Evolutionary conservation across 495 filamentous ascomycete species (phyloP).

Genomic region (Penicillium odoratum): DNA sequence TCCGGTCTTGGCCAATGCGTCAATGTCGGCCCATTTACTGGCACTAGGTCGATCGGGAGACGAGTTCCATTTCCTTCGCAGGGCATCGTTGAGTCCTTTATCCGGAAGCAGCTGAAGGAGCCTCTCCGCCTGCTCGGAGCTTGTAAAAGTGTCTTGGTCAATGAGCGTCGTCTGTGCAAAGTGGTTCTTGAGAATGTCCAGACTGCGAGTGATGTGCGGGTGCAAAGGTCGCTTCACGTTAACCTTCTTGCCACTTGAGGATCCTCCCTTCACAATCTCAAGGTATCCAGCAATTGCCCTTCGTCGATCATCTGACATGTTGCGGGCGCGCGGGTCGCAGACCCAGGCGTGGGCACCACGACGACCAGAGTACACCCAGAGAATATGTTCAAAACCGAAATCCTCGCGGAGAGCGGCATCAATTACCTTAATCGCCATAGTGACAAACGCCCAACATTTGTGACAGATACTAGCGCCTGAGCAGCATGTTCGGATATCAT

Average conservation of each 20-base stretch:
- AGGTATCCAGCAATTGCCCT: slow-evolving; percentile 84
- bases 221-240: slow-evolving; percentile 85
- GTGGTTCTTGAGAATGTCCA: slow-evolving; percentile 74
- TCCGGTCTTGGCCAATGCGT: slow-evolving; percentile 73
- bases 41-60: slow-evolving; percentile 70
- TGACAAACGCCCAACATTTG: slow-evolving; percentile 96
- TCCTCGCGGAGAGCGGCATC: slow-evolving; percentile 85
- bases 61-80: slow-evolving; percentile 88
- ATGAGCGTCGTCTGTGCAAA: slow-evolving; percentile 80
- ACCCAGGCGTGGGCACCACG: slow-evolving; percentile 98
- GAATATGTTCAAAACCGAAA: slow-evolving; percentile 92
- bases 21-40: slow-evolving; percentile 92
- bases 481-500: slow-evolving; percentile 94
- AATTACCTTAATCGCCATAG: slow-evolving; percentile 93
- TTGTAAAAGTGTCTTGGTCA: slow-evolving; percentile 82
- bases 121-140: slow-evolving; percentile 63
- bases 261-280: slow-evolving; percentile 79
- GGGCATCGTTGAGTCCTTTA: slow-evolving; percentile 64
- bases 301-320: slow-evolving; percentile 79
- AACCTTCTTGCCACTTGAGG: slow-evolving; percentile 82
- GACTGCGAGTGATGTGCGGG: slow-evolving; percentile 82
- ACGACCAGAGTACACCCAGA: slow-evolving; percentile 98
- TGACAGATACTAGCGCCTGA: slow-evolving; percentile 87
- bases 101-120: slow-evolving; percentile 81
- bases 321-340: slow-evolving; percentile 84